Evolutionary conservation across 1,284 basidiomycete genomes (phyloP), one percentile per base, ranked within the genome.

Genomic region (Meira miltonrushii): DNA sequence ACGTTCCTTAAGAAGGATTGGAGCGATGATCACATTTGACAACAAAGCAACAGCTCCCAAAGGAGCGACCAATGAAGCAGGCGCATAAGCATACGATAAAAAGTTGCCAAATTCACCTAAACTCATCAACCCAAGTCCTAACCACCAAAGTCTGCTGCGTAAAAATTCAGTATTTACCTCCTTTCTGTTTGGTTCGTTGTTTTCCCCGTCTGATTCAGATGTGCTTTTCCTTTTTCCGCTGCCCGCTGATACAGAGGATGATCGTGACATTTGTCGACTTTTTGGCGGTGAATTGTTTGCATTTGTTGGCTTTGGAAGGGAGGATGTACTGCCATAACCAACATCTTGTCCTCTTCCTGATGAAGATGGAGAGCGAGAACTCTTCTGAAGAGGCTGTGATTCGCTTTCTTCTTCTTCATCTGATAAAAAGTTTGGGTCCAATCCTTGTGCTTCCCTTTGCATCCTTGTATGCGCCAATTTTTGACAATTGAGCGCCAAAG

Each of bases 11-110:
- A 95, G 82, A 70, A 97, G 84, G 1, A 93, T 75, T 9, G 94
- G 94, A 0, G 94, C 90, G 66, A 97, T 92, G 50, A 93, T 83
- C 74, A 92, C 95, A 78, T 97, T 97, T 15, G 93, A 90, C 57
- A 97, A 87, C 9, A 98, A 82, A 1, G 94, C 80, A 0, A 77
- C 75, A 37, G 90, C 93, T 37, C 93, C 92, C 7, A 97, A 82
- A 17, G 93, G 94, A 1, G 94, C 93, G n/a, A 97, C 92, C 12
- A 96, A 82, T 19, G 88, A 90, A 8, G 93, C 92, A 2, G 94
- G 93, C 6, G 93, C 87, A 64, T 87, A 89, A 0, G 85, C 88
- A 67, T 91, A 96, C 1, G 89, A 88, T 23, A 77, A 60, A 63
- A 96, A 96, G 75, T 96, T 96, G 12, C 90, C 90, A 23, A 86